phyloP scores from a whole-genome alignment of 176 grass and related monocot species.

The Calamus simplicifolius region DNA sequence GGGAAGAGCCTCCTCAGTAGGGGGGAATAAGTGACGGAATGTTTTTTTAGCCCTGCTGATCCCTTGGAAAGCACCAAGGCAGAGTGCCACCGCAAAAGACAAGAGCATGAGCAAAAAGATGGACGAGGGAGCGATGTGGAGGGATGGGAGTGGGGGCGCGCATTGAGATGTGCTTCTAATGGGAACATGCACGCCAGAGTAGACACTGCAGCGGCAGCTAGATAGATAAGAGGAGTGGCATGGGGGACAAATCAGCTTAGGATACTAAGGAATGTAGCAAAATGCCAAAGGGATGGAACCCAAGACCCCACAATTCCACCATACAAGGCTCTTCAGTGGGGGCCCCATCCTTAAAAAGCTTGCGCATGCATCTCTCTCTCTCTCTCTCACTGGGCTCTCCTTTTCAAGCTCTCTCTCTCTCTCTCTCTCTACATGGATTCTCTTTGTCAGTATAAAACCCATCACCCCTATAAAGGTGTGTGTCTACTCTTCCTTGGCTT shows the following conservation, averaged over 20 bases:
- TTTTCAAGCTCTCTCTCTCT: slow-evolving; percentile 16
- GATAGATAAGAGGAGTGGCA: slow-evolving; percentile 22
- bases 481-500: slow-evolving; percentile 6
- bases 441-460: slow-evolving; percentile 34
- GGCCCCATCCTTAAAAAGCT: neutral
- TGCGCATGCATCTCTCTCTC: neutral
- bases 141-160: slow-evolving; percentile 4
- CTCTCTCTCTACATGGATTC: slow-evolving; percentile 9
- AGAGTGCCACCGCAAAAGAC: slow-evolving; percentile 9
- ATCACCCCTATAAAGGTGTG: slow-evolving; percentile 24
- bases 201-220: neutral
- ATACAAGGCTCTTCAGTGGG: neutral
- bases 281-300: slow-evolving; percentile 11
- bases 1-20: neutral
- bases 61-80: slow-evolving; percentile 17
- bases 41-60: slow-evolving; percentile 21
- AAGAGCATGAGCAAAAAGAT: slow-evolving; percentile 4
- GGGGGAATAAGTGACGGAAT: slow-evolving; percentile 17
- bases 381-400: slow-evolving; percentile 16
- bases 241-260: slow-evolving; percentile 30
- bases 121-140: slow-evolving; percentile 3
- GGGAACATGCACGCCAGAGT: neutral
- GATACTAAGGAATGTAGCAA: slow-evolving; percentile 21
- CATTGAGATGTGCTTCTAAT: slow-evolving; percentile 15
- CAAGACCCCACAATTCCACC: slow-evolving; percentile 4